These are phyloP conservation scores for Neltuma alba DNA, from an alignment of 306 rosid species.

Conservation along the genomic window DNA sequence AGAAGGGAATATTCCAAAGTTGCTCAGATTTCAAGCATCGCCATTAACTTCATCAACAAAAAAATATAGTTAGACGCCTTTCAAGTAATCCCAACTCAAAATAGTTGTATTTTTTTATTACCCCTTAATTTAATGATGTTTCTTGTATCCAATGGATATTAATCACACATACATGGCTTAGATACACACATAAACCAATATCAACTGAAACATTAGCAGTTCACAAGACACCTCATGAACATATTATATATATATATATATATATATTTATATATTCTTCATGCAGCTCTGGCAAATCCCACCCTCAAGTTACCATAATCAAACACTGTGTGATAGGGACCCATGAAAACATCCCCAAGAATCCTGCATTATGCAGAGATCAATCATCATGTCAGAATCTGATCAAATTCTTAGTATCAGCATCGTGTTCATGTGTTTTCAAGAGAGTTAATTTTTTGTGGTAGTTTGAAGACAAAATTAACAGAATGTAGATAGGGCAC, in stretches of 20 bases:
- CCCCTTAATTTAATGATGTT: neutral
- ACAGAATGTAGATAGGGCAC: neutral
- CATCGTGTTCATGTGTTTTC: neutral
- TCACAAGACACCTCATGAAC: neutral
- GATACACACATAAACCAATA: neutral
- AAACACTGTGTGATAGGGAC: constrained; percentile 90
- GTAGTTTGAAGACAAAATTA: neutral
- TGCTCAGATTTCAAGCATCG: neutral
- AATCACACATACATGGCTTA: neutral
- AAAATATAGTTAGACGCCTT: neutral
- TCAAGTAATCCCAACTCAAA: neutral
- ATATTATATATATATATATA: neutral
- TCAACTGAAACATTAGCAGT: neutral
- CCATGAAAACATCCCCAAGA: constrained; percentile 90
- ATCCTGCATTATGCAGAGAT: constrained; percentile 58
- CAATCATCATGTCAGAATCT: constrained; percentile 28
- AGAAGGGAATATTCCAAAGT: neutral
- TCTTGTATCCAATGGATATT: neutral
- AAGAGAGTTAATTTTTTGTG: neutral
- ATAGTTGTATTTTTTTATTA: neutral
- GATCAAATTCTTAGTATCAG: constrained; percentile 10
- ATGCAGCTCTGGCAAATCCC: constrained; percentile 91
- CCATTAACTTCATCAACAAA: neutral
- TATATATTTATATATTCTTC: constrained; percentile 14
- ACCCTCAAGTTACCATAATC: constrained; percentile 73